A percentile compares a stretch with the other conserved stretches of the same genome.
Evolutionary conservation across 2,329 filamentous ascomycete species (phyloP).

Genomic region (Dactylellina drechsleri): DNA sequence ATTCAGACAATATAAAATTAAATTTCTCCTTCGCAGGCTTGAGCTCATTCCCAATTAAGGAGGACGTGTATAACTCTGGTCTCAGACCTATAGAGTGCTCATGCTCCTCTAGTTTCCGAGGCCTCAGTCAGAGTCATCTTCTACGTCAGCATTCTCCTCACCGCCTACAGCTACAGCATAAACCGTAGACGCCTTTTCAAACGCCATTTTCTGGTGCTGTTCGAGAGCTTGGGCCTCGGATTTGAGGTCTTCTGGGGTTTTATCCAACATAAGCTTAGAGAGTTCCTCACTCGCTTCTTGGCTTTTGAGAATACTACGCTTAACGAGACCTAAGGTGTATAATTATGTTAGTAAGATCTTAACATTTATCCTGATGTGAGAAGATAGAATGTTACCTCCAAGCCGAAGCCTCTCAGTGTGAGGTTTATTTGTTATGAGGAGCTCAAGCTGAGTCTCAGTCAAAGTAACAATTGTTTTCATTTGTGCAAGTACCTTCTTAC

Average conservation of each 20-base stretch:
- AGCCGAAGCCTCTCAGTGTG: slow-evolving; percentile 23
- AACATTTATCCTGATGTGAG: no score
- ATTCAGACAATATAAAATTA: no score
- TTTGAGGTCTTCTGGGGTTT: slow-evolving; percentile 56
- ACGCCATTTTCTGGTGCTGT: slow-evolving; percentile 49
- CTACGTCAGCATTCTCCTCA: slow-evolving; percentile 58
- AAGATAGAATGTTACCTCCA: no score
- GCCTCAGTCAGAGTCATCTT: slow-evolving; percentile 57
- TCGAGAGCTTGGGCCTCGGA: slow-evolving; percentile 56
- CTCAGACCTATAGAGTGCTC: no score
- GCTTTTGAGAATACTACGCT: slow-evolving; percentile 56
- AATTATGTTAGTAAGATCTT: no score
- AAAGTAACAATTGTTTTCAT: slow-evolving; percentile 57
- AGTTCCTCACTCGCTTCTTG: slow-evolving; percentile 54
- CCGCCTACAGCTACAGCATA: slow-evolving; percentile 54
- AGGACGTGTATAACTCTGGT: no score
- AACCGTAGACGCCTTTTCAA: slow-evolving; percentile 54
- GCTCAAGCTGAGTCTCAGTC: slow-evolving; percentile 57
- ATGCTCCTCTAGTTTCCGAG: no score
- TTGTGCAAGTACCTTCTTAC: slow-evolving; percentile 55
- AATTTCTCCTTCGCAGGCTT: no score
- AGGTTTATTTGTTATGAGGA: slow-evolving; percentile 55
- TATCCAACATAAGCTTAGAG: slow-evolving; percentile 53
- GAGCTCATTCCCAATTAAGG: no score
- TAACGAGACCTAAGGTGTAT: no score